These are phyloP conservation scores for Plasmopara halstedii DNA, from an alignment of 352 stramenopile genomes.

Conservation along the genomic window DNA sequence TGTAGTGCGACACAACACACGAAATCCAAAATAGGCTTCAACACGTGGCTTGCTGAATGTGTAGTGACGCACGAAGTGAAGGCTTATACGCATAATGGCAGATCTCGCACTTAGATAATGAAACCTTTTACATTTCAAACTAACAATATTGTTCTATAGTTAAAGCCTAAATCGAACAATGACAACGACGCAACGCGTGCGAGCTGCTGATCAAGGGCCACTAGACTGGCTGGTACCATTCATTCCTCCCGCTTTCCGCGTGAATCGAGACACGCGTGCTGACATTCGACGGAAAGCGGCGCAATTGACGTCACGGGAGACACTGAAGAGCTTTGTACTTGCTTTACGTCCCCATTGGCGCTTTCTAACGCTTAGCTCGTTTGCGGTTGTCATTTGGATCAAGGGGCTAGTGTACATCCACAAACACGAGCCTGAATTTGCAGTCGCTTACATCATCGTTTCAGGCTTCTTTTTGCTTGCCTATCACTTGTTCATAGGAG, in stretches of 20 bases:
- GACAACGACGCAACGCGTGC: conserved; percentile 6
- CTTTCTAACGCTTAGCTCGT: conserved; percentile 10
- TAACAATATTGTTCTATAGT: not conserved
- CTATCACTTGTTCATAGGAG: conserved; percentile 29
- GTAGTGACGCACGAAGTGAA: no score
- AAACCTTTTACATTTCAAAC: no score
- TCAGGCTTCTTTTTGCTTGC: conserved; percentile 37
- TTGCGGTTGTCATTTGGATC: conserved; percentile 31
- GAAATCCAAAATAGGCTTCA: conserved; percentile 4
- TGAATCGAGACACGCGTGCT: conserved; percentile 68
- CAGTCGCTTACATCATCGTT: conserved; percentile 53
- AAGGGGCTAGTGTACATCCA: conserved; percentile 39
- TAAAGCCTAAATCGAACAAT: conserved; percentile 1
- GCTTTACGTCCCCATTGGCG: conserved; percentile 19
- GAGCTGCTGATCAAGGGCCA: conserved; percentile 23
- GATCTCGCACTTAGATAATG: no score
- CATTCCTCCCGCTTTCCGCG: conserved; percentile 66
- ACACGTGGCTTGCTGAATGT: no score
- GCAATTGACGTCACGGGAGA: conserved; percentile 29
- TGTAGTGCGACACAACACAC: conserved; percentile 3
- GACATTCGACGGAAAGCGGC: conserved; percentile 27
- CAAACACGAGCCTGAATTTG: conserved; percentile 42
- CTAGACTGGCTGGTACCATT: conserved; percentile 79
- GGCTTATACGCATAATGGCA: no score
- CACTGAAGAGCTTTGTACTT: conserved; percentile 10